A percentile compares a stretch with the other conserved stretches of the same genome.
Conservation (phyloP, 2,329 filamentous ascomycete species). For the Amauroascus niger region DNA sequence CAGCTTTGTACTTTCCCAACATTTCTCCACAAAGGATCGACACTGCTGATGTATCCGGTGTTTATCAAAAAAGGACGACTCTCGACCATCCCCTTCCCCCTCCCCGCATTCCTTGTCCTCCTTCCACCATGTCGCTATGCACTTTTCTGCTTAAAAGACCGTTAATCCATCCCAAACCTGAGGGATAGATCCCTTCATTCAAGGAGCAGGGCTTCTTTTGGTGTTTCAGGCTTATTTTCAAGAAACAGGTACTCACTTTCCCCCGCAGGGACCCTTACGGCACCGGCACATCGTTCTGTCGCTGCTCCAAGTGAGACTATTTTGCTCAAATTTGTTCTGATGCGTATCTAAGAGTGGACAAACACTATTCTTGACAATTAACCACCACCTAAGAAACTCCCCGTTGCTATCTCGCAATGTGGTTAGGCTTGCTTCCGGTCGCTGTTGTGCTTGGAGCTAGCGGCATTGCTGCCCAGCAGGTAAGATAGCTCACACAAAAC, state of each 20-base stretch:
- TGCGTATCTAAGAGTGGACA: background rate
- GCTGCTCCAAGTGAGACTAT: too few species aligned
- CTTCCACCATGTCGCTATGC: background rate
- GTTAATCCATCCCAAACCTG: too few species aligned
- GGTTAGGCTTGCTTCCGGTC: conserved; percentile 6
- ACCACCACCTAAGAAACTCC: background rate
- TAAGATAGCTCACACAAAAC: background rate
- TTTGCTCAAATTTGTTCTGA: background rate
- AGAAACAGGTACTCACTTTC: too few species aligned
- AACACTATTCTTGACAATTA: background rate
- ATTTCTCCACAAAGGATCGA: conserved; percentile 6
- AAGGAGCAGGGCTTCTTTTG: too few species aligned
- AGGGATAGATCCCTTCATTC: too few species aligned
- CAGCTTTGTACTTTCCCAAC: conserved; percentile 2
- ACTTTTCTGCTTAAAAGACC: background rate
- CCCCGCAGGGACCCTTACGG: too few species aligned
- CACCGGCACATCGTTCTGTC: too few species aligned
- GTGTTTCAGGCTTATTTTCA: too few species aligned
- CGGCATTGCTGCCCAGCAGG: conserved; percentile 3
- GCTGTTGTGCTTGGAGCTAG: background rate
- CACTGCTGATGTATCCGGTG: background rate
- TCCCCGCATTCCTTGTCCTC: background rate
- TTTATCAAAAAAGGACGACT: background rate
- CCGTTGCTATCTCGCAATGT: conserved; percentile 10
- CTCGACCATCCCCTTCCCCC: too few species aligned